phyloP scores from a whole-genome alignment of 106 monocot species.

The Phalaenopsis aphrodite region DNA sequence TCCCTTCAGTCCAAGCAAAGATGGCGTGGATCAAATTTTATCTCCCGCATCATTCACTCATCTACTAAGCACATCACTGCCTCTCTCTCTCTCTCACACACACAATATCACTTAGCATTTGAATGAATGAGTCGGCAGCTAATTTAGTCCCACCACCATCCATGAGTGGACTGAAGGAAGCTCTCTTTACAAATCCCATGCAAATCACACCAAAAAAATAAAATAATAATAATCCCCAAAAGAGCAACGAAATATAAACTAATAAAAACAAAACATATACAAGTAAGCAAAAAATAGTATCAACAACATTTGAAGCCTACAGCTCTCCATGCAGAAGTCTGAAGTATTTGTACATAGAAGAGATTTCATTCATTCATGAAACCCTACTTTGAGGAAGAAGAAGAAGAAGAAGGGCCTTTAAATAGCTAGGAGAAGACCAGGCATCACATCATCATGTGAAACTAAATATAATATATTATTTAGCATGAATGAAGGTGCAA shows the following conservation, averaged over 20 bases:
- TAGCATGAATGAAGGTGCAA: neutral
- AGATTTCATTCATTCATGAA: neutral
- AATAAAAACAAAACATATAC: no score
- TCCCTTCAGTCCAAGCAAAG: conserved; percentile 72
- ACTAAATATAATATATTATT: neutral
- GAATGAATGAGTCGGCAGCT: conserved; percentile 77
- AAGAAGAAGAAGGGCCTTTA: conserved; percentile 1
- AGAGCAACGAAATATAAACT: neutral
- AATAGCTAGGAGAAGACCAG: neutral
- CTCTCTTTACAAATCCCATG: conserved; percentile 39
- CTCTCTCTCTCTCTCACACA: no score
- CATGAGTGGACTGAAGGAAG: conserved; percentile 77
- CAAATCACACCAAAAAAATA: neutral
- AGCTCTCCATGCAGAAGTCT: neutral
- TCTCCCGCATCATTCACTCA: conserved; percentile 74
- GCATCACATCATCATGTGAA: neutral
- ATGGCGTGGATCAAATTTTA: conserved; percentile 25
- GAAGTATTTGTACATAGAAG: neutral
- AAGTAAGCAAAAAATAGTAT: no score
- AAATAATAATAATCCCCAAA: neutral
- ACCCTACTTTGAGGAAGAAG: neutral
- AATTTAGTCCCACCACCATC: conserved; percentile 23
- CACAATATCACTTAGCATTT: conserved; percentile 23
- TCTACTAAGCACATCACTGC: conserved; percentile 21
- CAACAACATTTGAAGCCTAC: no score